Evolutionary conservation across 2,329 filamentous ascomycete genomes (phyloP).

Genomic region (Colletotrichum sp.): DNA sequence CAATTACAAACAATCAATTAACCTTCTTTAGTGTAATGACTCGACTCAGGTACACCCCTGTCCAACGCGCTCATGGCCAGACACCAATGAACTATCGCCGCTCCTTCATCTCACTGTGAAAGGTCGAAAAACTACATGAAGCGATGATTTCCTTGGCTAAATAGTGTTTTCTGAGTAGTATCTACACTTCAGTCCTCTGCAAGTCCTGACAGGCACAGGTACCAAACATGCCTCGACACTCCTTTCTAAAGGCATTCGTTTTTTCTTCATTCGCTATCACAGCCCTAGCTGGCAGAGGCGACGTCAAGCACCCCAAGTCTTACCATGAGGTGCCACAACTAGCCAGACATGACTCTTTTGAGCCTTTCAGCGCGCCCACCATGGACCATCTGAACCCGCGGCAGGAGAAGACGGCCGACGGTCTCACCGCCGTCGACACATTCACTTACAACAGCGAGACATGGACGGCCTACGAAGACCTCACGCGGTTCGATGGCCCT

Average conservation of each 20-base stretch:
- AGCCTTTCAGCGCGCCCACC: not conserved
- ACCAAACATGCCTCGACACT: not conserved
- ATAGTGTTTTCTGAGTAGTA: not conserved
- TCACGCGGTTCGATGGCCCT: not conserved
- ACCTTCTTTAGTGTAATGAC: not conserved
- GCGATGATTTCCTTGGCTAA: not conserved
- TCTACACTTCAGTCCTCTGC: not conserved
- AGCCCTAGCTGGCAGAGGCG: not conserved
- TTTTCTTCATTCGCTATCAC: not conserved
- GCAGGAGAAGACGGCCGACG: not conserved
- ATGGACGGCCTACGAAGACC: not conserved
- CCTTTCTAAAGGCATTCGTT: not conserved
- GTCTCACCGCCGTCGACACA: not conserved
- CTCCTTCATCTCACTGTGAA: not conserved
- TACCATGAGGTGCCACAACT: not conserved
- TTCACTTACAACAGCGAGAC: not conserved
- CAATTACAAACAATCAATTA: not conserved
- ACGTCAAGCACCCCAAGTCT: not conserved
- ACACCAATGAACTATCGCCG: not conserved
- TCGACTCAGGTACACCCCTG: not conserved
- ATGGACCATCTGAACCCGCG: not conserved
- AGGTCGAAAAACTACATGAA: not conserved
- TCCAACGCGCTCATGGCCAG: not conserved
- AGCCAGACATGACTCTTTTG: not conserved
- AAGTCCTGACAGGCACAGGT: not conserved